Percentiles rank a stretch among this genome's conserved stretches.
Evolutionary conservation across 1,284 basidiomycete genomes (phyloP).

Genomic region (Polyporus tsugae): DNA sequence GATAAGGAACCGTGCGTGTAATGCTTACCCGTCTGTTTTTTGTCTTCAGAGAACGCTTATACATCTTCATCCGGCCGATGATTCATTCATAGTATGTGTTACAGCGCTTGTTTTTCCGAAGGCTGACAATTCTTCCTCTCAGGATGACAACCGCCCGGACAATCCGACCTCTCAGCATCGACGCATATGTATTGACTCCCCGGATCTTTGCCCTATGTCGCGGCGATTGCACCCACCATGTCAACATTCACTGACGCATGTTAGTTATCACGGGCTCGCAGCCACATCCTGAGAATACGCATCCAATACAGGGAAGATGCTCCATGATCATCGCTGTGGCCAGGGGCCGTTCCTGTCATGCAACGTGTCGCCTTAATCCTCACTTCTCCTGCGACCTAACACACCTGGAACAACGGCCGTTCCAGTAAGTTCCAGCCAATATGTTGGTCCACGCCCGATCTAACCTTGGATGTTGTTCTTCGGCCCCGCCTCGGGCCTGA

Average conservation of each 20-base stretch:
- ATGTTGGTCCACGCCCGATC: background rate
- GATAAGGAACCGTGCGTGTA: background rate
- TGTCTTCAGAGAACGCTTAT: background rate
- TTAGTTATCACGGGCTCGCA: background rate
- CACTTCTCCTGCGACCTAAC: background rate
- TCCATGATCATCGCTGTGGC: background rate
- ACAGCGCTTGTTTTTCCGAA: background rate
- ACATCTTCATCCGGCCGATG: background rate
- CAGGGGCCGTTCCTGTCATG: background rate
- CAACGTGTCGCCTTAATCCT: background rate
- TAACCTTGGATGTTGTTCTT: background rate
- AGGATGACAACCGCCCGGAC: background rate
- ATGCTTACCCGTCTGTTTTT: background rate
- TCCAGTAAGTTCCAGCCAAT: background rate
- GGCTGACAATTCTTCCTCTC: background rate
- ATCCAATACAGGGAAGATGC: background rate
- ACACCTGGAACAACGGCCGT: background rate
- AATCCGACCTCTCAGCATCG: background rate
- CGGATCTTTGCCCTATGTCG: background rate
- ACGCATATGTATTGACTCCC: background rate
- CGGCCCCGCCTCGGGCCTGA: background rate
- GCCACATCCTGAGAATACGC: background rate
- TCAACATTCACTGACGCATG: background rate
- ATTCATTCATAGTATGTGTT: constrained; percentile 4
- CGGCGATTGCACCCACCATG: background rate